phyloP scores from a whole-genome alignment of 345 rosid species.

The Lumnitzera racemosa region DNA sequence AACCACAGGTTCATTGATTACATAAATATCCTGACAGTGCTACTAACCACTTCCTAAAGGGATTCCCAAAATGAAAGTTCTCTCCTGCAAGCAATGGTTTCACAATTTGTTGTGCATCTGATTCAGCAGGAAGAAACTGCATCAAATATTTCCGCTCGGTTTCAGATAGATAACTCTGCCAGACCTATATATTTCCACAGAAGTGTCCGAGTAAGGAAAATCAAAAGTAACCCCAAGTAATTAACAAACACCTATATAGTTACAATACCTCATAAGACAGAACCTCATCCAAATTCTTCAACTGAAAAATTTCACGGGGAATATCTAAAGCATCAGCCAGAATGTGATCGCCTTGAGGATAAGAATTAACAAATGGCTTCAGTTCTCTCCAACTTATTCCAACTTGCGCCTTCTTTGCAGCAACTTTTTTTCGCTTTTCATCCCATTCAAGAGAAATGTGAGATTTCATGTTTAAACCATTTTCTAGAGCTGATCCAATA shows the following conservation, averaged over 20 bases:
- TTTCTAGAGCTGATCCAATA: constrained; percentile 25
- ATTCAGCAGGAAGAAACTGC: constrained; percentile 78
- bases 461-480: constrained; percentile 43
- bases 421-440: constrained; percentile 40
- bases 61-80: constrained; percentile 82
- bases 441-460: constrained; percentile 90
- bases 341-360: constrained; percentile 25
- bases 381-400: constrained; percentile 60
- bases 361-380: constrained; percentile 43
- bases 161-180: constrained; percentile 65
- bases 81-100: constrained; percentile 61
- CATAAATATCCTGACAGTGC: too few relatives aligned
- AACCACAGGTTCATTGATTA: too few relatives aligned
- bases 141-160: constrained; percentile 53
- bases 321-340: constrained; percentile 62
- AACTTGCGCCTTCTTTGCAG: constrained; percentile 83
- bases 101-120: constrained; percentile 45
- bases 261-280: constrained; percentile 68
- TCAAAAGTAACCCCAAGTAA: constrained; percentile 10
- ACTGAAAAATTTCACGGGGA: constrained; percentile 62
- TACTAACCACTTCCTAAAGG: constrained; percentile 68
- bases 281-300: constrained; percentile 57
- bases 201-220: constrained; percentile 9
- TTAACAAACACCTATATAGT: background rate
- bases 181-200: constrained; percentile 38